Base-by-base conservation (phyloP, 106 monocot species). In the Posidonia australis region DNA sequence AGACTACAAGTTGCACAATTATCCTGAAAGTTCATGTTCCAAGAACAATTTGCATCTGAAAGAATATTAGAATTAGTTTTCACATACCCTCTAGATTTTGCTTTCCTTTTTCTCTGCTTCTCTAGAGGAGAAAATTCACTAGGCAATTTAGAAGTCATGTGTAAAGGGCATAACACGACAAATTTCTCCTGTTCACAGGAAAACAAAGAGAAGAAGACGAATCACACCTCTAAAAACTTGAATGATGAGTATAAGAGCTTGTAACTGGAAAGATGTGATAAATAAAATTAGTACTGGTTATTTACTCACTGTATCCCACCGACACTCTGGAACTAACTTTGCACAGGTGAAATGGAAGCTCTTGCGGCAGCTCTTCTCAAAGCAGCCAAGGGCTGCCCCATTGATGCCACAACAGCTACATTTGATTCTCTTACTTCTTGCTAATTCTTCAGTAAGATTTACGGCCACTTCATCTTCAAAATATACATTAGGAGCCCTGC, bases 321-420 rank as follows among this genome's bases (percentile, higher is more conserved):
- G 70, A 66, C 96, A 98, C 58, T 91, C 76, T 56, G 74, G 76
- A 52, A 85, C 67, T 54, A 90, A 59, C 70, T 88, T 98, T 62
- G 96, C 96, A 74, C 96, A 98, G 28, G 80, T 87, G 67, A 75
- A 91, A 62, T 98, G 96, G 55, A 91, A 98, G 74, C 96, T 98
- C 70, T 79, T 82, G 54, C 91, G 87, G 59, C 96, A 98, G 62
- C 72, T 91, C 58, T 59, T 85, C 72, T 91, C 87, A 51, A 71
- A 84, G 79, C 96, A 98, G 27, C 96, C 96, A 72, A 98, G 87
- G 32, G 87, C 87, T 36, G 96, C 96, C 46, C 96, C 96, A 69
- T 87, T 91, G 73, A 79, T 77, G 41, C 85, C 83, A 76, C 96
- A 98, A 49, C 74, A 82, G 59, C 84, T 72, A 70, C 96, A 98